Conservation (phyloP, 2,329 filamentous ascomycete species). For the Botryotinia calthae region DNA sequence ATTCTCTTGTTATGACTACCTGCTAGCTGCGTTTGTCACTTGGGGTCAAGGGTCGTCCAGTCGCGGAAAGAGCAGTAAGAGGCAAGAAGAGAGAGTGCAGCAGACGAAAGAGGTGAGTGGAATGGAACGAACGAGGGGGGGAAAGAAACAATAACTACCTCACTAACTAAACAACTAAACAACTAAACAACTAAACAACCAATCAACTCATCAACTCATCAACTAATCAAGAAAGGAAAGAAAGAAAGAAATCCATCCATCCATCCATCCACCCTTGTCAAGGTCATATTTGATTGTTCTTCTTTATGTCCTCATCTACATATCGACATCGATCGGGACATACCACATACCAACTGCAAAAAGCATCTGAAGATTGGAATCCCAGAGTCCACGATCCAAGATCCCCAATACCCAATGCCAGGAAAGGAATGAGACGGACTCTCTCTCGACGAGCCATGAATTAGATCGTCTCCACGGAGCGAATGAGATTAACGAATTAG, state of each 20-base stretch:
- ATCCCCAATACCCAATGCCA: not conserved
- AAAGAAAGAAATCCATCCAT: not conserved
- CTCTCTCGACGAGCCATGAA: not conserved
- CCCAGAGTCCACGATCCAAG: not conserved
- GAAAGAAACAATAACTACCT: not conserved
- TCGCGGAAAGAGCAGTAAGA: too few species aligned
- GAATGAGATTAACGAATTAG: not conserved
- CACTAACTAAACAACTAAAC: too few species aligned
- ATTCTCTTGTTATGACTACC: too few species aligned
- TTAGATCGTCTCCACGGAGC: not conserved
- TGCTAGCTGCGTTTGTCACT: too few species aligned
- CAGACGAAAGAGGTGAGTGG: not conserved
- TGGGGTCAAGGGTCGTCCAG: not conserved
- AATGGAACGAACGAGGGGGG: not conserved
- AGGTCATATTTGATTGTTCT: not conserved
- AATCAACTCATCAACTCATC: not conserved
- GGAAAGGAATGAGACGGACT: slow-evolving; percentile 6
- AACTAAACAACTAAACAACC: too few species aligned
- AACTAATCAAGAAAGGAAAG: not conserved
- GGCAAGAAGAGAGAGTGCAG: too few species aligned
- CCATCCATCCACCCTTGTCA: not conserved
- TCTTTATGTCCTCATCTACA: not conserved
- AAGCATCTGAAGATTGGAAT: not conserved
- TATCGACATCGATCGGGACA: not conserved
- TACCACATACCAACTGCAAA: not conserved